phyloP scores from a whole-genome alignment of 2,329 filamentous ascomycete genomes.

The Colletotrichum sp. region DNA sequence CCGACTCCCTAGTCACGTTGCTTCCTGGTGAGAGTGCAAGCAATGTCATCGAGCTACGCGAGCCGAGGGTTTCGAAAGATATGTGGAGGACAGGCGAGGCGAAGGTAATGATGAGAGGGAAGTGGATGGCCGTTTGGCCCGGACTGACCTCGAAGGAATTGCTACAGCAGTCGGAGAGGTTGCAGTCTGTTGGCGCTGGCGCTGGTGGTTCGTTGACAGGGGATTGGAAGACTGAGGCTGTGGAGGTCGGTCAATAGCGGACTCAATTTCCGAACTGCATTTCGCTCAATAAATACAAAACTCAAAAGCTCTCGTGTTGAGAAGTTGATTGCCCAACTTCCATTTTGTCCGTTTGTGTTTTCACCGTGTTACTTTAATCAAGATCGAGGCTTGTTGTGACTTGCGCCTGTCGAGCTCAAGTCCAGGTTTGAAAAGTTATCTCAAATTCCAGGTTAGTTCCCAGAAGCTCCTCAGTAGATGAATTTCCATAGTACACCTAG shows the following conservation, averaged over 20 bases:
- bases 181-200: slow-evolving; percentile 5
- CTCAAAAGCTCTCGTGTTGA: too few relatives aligned
- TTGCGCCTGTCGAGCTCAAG: too few relatives aligned
- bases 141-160: not conserved
- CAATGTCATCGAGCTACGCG: slow-evolving; percentile 39
- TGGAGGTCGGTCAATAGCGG: not conserved
- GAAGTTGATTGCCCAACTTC: too few relatives aligned
- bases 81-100: slow-evolving; percentile 33
- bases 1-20: slow-evolving; percentile 43
- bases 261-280: accelerated
- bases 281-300: not conserved
- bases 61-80: slow-evolving; percentile 36
- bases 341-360: too few relatives aligned
- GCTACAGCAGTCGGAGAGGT: not conserved
- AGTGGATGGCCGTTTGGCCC: slow-evolving; percentile 42
- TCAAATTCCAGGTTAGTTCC: too few relatives aligned
- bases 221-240: not conserved
- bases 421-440: too few relatives aligned
- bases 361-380: too few relatives aligned
- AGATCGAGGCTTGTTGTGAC: too few relatives aligned
- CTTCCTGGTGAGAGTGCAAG: slow-evolving; percentile 36
- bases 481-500: too few relatives aligned
- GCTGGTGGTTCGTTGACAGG: not conserved
- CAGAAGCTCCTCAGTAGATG: too few relatives aligned
- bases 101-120: slow-evolving; percentile 37